Conservation (phyloP, 768 basidiomycete species). For the Mycena metata region DNA sequence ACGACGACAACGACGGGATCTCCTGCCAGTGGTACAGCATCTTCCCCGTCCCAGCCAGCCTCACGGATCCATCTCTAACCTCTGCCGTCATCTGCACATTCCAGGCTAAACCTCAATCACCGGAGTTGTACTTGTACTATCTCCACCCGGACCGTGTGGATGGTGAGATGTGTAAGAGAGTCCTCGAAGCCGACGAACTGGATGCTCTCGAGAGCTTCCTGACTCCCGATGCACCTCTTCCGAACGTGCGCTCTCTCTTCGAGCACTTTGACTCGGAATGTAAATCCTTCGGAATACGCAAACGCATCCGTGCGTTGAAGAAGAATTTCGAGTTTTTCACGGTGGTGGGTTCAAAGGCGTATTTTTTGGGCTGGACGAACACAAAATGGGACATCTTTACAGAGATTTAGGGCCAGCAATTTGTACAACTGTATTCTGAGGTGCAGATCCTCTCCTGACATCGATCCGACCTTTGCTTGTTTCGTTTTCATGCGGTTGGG, state of each 20-base stretch:
- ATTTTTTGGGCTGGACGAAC: slow-evolving; percentile 7
- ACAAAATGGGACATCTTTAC: slow-evolving; percentile 2
- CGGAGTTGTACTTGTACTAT: slow-evolving; percentile 24
- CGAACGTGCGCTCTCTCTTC: too few species aligned
- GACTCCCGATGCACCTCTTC: too few species aligned
- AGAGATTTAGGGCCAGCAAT: too few species aligned
- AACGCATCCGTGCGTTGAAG: slow-evolving; percentile 3
- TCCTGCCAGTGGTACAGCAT: neutral
- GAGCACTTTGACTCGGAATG: neutral
- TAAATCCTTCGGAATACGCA: neutral
- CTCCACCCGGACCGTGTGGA: neutral
- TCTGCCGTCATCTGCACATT: slow-evolving; percentile 24
- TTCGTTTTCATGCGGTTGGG: too few species aligned
- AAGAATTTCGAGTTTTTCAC: slow-evolving; percentile 12
- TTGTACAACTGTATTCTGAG: too few species aligned
- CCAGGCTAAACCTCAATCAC: neutral
- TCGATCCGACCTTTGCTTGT: too few species aligned
- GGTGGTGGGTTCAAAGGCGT: neutral
- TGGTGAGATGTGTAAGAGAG: too few species aligned
- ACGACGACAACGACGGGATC: neutral
- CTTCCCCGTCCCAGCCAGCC: neutral
- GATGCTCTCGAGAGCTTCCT: too few species aligned
- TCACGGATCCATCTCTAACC: neutral
- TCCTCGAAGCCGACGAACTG: too few species aligned
- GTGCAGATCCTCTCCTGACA: too few species aligned